Conservation (phyloP, 2,329 filamentous ascomycete species). For the Colletotrichum sp. region DNA sequence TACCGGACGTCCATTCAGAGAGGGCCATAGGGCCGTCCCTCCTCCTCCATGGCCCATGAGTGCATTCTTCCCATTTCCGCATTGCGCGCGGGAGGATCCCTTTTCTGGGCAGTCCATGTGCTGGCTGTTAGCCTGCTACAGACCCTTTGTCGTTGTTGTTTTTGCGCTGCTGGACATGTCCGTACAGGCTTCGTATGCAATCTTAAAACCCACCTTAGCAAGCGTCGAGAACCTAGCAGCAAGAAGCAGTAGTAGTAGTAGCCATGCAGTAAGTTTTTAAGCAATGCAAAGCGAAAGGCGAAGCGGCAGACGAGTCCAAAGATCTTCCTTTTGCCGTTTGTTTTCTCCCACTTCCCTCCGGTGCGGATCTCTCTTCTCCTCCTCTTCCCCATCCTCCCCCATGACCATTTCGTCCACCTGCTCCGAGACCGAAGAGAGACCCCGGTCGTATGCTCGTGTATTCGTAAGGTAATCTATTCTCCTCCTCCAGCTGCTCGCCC, state of each 20-base stretch:
- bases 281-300: background rate
- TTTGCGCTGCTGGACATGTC: background rate
- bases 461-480: background rate
- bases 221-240: background rate
- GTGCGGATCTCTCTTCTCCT: background rate
- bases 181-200: background rate
- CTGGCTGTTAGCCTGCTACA: background rate
- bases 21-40: background rate
- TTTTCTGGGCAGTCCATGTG: background rate
- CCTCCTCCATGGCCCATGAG: background rate
- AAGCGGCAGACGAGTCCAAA: background rate
- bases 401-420: background rate
- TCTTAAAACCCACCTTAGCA: background rate
- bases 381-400: background rate
- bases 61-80: background rate
- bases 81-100: background rate
- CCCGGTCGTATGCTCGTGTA: background rate
- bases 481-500: background rate
- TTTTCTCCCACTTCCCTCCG: background rate
- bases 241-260: background rate
- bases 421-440: background rate
- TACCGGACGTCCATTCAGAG: conserved; percentile 11
- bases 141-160: background rate
- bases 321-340: background rate
- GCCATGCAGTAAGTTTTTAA: background rate